These are phyloP conservation scores for Eucalyptus curtisii DNA, from an alignment of 345 rosid genomes.

Conservation along the genomic window DNA sequence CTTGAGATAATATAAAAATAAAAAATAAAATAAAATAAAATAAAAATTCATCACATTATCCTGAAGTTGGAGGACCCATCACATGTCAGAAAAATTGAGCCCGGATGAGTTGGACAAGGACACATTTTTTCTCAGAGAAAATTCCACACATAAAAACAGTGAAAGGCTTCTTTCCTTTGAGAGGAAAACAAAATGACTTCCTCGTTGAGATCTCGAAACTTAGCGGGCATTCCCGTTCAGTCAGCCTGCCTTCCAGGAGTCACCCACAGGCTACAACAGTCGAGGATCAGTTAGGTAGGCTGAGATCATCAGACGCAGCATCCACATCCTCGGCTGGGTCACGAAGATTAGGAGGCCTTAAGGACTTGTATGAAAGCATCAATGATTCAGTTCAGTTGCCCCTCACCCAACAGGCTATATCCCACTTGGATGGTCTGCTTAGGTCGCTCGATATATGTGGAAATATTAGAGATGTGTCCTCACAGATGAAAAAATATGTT, in stretches of 20 bases:
- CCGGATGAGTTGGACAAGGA: not conserved
- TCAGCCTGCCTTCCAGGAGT: conserved; percentile 7
- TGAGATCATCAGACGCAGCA: not conserved
- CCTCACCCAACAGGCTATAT: not conserved
- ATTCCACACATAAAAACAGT: not conserved
- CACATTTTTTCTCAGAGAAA: not conserved
- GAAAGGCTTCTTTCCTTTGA: too few species aligned
- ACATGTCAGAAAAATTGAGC: not conserved
- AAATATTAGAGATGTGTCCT: too few species aligned
- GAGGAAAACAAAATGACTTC: not conserved
- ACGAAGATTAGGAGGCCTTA: not conserved
- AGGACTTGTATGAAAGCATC: not conserved
- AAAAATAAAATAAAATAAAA: too few species aligned
- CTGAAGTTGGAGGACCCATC: too few species aligned
- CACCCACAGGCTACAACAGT: conserved; percentile 1
- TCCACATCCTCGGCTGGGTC: not conserved
- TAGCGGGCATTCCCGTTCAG: conserved; percentile 2
- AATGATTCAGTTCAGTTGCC: conserved; percentile 3
- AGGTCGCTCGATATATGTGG: too few species aligned
- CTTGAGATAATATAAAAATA: too few species aligned
- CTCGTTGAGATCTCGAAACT: too few species aligned
- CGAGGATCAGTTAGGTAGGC: conserved; percentile 1
- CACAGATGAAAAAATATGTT: too few species aligned
- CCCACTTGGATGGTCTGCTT: too few species aligned
- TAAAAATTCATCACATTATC: too few species aligned